Percentiles rank a stretch among this genome's conserved stretches.
Evolutionary conservation across 2,329 filamentous ascomycete species (phyloP).

Genomic region (Periconia sp.): DNA sequence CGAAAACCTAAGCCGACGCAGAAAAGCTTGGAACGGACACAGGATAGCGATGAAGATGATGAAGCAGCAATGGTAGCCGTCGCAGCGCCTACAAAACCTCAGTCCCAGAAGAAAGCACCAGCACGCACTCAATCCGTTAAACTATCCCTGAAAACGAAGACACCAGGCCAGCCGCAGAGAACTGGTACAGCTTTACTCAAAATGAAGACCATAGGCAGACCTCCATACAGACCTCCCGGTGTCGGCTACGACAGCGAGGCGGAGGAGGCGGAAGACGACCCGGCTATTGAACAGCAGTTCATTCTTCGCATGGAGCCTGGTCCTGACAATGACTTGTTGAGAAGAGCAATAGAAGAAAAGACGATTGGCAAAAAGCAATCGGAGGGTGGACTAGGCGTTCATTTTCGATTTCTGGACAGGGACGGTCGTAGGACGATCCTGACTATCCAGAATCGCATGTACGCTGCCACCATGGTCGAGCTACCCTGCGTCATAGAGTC

Average conservation of each 20-base stretch:
- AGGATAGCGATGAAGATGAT: constrained; percentile 31
- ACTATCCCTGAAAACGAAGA: constrained; percentile 37
- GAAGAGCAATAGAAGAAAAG: constrained; percentile 72
- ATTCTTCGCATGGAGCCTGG: constrained; percentile 86
- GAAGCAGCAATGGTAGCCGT: constrained; percentile 13
- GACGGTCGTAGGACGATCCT: constrained; percentile 75
- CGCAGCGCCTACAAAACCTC: not conserved
- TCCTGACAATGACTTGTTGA: constrained; percentile 81
- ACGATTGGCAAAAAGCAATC: constrained; percentile 68
- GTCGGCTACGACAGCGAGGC: constrained; percentile 97
- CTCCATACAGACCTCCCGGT: constrained; percentile 62
- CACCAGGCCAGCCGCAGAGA: constrained; percentile 12
- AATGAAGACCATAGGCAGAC: constrained; percentile 37
- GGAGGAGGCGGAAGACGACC: constrained; percentile 84
- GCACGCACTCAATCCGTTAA: constrained; percentile 32
- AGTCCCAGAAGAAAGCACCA: not conserved
- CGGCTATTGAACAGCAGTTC: constrained; percentile 85
- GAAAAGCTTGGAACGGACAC: constrained; percentile 30
- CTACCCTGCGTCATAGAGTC: constrained; percentile 84
- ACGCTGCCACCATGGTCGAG: constrained; percentile 79
- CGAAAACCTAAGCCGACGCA: constrained; percentile 38
- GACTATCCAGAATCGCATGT: constrained; percentile 68
- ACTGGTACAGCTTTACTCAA: constrained; percentile 32
- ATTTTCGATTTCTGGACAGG: constrained; percentile 75
- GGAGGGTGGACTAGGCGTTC: constrained; percentile 74